These are phyloP conservation scores for Penicillium alfredii DNA, from an alignment of 495 filamentous ascomycete genomes.

Conservation along the genomic window DNA sequence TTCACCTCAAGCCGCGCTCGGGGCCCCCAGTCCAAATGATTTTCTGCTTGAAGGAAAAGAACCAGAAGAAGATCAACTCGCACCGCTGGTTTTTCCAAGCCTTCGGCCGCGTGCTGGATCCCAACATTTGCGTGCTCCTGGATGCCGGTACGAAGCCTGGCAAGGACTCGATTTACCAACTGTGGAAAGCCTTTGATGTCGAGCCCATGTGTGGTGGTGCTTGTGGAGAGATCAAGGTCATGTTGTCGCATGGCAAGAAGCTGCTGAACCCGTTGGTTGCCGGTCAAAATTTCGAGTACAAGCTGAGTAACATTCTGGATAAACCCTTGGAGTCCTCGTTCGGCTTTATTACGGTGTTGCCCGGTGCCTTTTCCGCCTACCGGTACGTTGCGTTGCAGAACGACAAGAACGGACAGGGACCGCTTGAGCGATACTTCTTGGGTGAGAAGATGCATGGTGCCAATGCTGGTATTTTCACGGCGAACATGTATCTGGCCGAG, in stretches of 20 bases:
- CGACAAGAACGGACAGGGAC: conserved; percentile 87
- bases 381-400: conserved; percentile 92
- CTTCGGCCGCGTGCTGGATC: conserved; percentile 86
- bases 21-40: conserved; percentile 90
- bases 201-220: conserved; percentile 96
- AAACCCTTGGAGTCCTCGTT: conserved; percentile 97
- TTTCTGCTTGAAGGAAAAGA: conserved; percentile 99
- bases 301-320: conserved; percentile 99
- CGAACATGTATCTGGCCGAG: conserved; percentile 99
- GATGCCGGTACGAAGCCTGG: conserved; percentile 95
- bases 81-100: conserved; percentile 99
- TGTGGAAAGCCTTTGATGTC: conserved; percentile 98
- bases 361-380: conserved; percentile 97
- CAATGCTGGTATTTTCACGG: conserved; percentile 94
- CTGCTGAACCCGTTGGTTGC: conserved; percentile 91
- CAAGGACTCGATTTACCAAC: conserved; percentile 86
- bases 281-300: conserved; percentile 99
- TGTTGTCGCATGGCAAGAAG: conserved; percentile 89
- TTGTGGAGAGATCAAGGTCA: conserved; percentile 98
- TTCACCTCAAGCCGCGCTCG: conserved; percentile 66
- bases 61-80: conserved; percentile 99
- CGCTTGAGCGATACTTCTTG: conserved; percentile 93
- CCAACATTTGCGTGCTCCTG: conserved; percentile 93
- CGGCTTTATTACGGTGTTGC: conserved; percentile 94
- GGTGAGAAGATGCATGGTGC: conserved; percentile 97